Evolutionary conservation across 495 filamentous ascomycete genomes (phyloP).

Genomic region (Pyrenopolyporus hunteri): DNA sequence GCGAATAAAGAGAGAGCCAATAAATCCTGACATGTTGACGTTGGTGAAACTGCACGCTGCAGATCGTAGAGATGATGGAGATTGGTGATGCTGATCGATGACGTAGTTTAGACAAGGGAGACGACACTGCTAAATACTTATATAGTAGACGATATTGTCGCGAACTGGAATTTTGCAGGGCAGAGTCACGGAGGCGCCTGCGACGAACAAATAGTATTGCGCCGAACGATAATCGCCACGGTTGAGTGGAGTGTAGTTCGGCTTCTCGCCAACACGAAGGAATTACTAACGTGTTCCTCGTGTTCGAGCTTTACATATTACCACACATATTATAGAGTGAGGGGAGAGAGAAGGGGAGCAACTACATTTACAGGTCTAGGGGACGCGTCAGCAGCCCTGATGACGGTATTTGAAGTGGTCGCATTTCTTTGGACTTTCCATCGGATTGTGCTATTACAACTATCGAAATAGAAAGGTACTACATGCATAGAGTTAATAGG

Average conservation of each 20-base stretch:
- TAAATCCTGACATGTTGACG: too few species aligned
- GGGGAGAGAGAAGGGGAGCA: background rate
- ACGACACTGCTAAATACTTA: slow-evolving; percentile 16
- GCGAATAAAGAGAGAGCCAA: too few species aligned
- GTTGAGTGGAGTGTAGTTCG: slow-evolving; percentile 1
- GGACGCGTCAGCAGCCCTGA: slow-evolving; percentile 29
- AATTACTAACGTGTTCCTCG: slow-evolving; percentile 17
- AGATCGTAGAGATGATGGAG: slow-evolving; percentile 27
- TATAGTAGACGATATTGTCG: slow-evolving; percentile 30
- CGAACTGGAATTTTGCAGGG: slow-evolving; percentile 28
- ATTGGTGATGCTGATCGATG: slow-evolving; percentile 27
- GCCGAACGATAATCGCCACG: slow-evolving; percentile 24
- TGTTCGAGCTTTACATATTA: slow-evolving; percentile 26
- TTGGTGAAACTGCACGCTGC: slow-evolving; percentile 30
- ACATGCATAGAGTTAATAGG: too few species aligned
- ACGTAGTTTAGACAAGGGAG: slow-evolving; percentile 21
- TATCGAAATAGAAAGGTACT: too few species aligned
- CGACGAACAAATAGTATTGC: slow-evolving; percentile 16
- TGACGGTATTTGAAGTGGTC: slow-evolving; percentile 10
- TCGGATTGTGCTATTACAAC: slow-evolving; percentile 14
- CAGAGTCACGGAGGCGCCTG: slow-evolving; percentile 15
- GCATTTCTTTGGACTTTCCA: slow-evolving; percentile 1
- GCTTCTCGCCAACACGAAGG: slow-evolving; percentile 25
- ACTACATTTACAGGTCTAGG: background rate
- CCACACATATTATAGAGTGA: too few species aligned